Conservation (phyloP, 768 basidiomycete species). For the Xerocomus brunneocitrinus region DNA sequence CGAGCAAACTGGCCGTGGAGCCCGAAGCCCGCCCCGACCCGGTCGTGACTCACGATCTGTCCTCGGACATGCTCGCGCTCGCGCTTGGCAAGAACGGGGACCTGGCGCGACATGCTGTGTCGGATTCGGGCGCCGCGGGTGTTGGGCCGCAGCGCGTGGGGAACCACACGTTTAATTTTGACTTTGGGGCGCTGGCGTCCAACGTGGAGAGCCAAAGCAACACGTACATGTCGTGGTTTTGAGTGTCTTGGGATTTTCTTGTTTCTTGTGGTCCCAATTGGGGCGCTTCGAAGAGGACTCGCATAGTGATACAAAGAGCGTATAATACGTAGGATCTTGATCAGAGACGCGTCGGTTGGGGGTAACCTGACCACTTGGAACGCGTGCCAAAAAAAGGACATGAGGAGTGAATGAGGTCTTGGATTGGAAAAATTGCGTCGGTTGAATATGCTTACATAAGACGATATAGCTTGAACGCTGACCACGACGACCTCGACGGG, state of each 20-base stretch:
- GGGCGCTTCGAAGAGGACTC: no score
- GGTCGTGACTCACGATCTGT: conserved; percentile 24
- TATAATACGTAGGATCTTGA: no score
- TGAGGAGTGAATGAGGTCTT: no score
- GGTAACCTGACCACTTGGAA: no score
- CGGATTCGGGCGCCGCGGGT: conserved; percentile 18
- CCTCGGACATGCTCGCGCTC: conserved; percentile 31
- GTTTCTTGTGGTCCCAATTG: neutral
- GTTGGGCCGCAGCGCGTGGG: conserved; percentile 40
- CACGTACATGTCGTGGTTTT: conserved; percentile 68
- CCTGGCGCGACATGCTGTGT: conserved; percentile 14
- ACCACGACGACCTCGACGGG: conserved; percentile 15
- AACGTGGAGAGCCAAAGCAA: conserved; percentile 53
- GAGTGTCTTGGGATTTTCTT: conserved; percentile 18
- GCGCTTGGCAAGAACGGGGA: conserved; percentile 30
- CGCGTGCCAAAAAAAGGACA: no score
- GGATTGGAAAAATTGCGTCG: no score
- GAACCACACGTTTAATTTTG: conserved; percentile 56
- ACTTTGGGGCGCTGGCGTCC: conserved; percentile 53
- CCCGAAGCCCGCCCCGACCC: conserved; percentile 17
- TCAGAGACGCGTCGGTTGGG: no score
- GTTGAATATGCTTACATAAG: conserved; percentile 25
- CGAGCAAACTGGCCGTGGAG: conserved; percentile 13
- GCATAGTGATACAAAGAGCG: no score
- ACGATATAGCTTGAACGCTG: conserved; percentile 8